Percentiles rank a stretch among this genome's conserved stretches.
Evolutionary conservation across 345 rosid species (phyloP).

Genomic region (Angophora floribunda): DNA sequence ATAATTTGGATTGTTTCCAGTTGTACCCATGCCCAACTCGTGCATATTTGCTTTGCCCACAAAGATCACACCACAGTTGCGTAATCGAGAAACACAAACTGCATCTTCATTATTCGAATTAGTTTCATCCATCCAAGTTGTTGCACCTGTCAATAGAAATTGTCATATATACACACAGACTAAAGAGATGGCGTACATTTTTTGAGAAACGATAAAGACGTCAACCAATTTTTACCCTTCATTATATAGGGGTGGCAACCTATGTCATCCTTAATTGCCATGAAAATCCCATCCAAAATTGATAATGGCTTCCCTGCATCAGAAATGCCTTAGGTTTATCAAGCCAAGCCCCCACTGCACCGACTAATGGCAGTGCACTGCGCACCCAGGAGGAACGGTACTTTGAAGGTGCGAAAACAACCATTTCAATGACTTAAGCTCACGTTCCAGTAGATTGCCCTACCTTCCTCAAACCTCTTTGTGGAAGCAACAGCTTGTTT

Average conservation of each 20-base stretch:
- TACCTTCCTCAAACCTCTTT: constrained; percentile 73
- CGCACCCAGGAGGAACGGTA: background rate
- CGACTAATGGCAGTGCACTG: background rate
- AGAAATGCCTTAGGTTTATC: background rate
- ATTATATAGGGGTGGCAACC: constrained; percentile 69
- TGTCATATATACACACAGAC: background rate
- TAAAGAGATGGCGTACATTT: rapidly evolving
- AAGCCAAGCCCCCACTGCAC: background rate
- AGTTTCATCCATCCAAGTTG: constrained; percentile 77
- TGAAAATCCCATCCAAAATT: constrained; percentile 68
- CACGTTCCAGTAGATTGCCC: background rate
- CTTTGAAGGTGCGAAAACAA: background rate
- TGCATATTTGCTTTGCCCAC: constrained; percentile 94
- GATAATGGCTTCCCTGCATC: constrained; percentile 67
- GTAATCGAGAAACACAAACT: constrained; percentile 59
- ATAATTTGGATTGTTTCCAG: constrained; percentile 83
- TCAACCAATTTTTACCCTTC: constrained; percentile 32
- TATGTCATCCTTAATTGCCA: constrained; percentile 86
- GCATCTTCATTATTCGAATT: constrained; percentile 56
- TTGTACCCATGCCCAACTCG: constrained; percentile 92
- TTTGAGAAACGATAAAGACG: background rate
- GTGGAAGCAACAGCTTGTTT: constrained; percentile 79
- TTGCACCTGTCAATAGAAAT: constrained; percentile 39
- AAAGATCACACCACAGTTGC: constrained; percentile 69
- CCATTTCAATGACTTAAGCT: background rate